Evolutionary conservation across 345 rosid genomes (phyloP), one percentile per base, ranked within the genome.

Genomic region (Nephelium lappaceum): DNA sequence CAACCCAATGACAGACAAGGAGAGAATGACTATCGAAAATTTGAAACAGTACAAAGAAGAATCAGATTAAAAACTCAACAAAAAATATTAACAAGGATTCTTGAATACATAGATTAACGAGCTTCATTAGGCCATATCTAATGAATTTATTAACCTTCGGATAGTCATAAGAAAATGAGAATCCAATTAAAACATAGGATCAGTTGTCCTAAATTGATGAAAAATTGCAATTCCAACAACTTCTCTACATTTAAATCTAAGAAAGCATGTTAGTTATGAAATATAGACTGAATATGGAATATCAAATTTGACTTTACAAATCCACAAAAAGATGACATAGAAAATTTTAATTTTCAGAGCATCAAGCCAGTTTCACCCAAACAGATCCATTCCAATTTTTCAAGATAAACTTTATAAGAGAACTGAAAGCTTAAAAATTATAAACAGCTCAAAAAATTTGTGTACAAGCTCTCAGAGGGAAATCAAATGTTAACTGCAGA

Each of bases 111-210:
- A 60, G 25, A 60, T 8, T 21, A 60, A 60, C 27, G 1, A 60
- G 64, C 27, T 23, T 60, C 27, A 60, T n/a, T 23, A 8, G 1
- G 5, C 27, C 60, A 60, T 23, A 9, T 21, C 5, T 60, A 60
- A 23, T n/a, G 23, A n/a, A n/a, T 60, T 19, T 71, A 21, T 71
- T 51, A 51, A 51, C 41, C 63, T 27, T 19, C 10, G 19, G 1
- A 19, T 0, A 12, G 21, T 73, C 19, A 60, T 15, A 23, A 15
- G 39, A 41, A 41, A 71, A 12, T 24, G 38, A 21, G 45, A 73
- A 51, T 19, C 23, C 51, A 72, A 60, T 42, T 24, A 73, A 23
- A 73, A 39, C 38, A 61, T 42, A 60, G 76, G 76, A 60, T 73
- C 68, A 12, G 41, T 5, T 2, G 18, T 60, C 15, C 55, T 12